A percentile compares a stretch with the other conserved stretches of the same genome.
Conservation (phyloP, 129 eudicot species). For the Kitagawia praeruptora region DNA sequence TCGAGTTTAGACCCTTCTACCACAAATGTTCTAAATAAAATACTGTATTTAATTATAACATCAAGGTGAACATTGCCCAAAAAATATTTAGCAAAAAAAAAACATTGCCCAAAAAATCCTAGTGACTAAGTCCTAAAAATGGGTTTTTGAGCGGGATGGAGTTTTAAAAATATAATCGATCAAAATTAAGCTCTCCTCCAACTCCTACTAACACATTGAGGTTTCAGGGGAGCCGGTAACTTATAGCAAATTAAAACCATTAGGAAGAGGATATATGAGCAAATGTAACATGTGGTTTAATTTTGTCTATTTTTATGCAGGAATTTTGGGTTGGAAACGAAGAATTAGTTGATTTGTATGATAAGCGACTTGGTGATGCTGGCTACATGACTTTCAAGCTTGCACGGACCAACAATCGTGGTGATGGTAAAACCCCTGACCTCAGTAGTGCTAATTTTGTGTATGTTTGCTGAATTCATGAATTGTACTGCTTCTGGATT, state of each 20-base stretch:
- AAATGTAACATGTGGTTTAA: neutral
- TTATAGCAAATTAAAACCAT: neutral
- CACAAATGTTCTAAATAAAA: too few relatives aligned
- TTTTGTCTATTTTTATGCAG: slow-evolving; percentile 16
- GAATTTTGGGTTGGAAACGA: slow-evolving; percentile 90
- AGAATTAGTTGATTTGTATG: slow-evolving; percentile 65
- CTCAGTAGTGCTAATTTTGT: neutral
- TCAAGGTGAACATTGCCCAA: neutral
- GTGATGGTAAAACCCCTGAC: slow-evolving; percentile 49
- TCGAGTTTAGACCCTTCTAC: too few relatives aligned
- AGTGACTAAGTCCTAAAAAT: neutral
- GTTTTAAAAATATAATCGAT: neutral
- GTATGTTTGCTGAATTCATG: neutral
- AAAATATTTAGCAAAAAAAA: too few relatives aligned
- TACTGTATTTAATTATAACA: too few relatives aligned
- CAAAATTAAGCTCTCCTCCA: neutral
- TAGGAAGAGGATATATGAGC: neutral
- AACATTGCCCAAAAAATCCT: neutral
- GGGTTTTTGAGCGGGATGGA: neutral
- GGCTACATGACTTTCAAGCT: slow-evolving; percentile 66
- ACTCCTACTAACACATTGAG: neutral
- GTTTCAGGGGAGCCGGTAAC: neutral
- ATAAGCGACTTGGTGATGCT: slow-evolving; percentile 68
- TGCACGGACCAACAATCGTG: slow-evolving; percentile 86
- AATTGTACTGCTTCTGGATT: neutral